A percentile compares a stretch with the other conserved stretches of the same genome.
phyloP scores from a whole-genome alignment of 169 alveolate species.

The Plasmodium gonderi region DNA sequence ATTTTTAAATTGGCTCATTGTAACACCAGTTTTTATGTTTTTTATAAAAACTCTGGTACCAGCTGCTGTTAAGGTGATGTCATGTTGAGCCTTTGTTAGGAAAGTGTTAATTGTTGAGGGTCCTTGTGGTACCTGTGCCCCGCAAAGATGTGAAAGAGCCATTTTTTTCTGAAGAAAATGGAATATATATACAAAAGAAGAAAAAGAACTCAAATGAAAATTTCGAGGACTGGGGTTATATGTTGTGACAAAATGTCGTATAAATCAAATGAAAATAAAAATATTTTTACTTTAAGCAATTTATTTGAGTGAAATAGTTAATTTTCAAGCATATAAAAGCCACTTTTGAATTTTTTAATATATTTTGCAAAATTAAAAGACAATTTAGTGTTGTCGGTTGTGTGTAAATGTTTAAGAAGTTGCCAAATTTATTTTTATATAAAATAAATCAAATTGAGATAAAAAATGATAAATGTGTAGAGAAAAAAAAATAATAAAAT shows the following conservation, averaged over 20 bases:
- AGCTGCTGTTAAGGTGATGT: slow-evolving; percentile 40
- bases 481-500: slow-evolving; percentile 26
- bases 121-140: slow-evolving; percentile 1
- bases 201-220: slow-evolving; percentile 14
- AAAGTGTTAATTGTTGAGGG: slow-evolving; percentile 44
- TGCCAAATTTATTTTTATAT: background rate
- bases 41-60: slow-evolving; percentile 60
- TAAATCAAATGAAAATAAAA: background rate
- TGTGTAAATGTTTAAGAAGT: background rate
- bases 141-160: slow-evolving; percentile 57
- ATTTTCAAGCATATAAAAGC: background rate
- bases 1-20: slow-evolving; percentile 71
- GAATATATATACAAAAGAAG: background rate
- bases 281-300: background rate
- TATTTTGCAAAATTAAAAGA: slow-evolving; percentile 30
- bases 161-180: slow-evolving; percentile 19
- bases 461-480: slow-evolving; percentile 22
- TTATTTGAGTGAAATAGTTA: slow-evolving; percentile 15
- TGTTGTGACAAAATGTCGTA: background rate
- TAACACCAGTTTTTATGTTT: slow-evolving; percentile 72
- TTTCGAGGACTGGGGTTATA: background rate
- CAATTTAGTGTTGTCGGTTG: background rate
- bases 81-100: slow-evolving; percentile 72
- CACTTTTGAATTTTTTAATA: background rate
- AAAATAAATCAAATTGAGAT: background rate